Base-by-base conservation (phyloP, 163 green algal species). In the Volvox carteri region DNA sequence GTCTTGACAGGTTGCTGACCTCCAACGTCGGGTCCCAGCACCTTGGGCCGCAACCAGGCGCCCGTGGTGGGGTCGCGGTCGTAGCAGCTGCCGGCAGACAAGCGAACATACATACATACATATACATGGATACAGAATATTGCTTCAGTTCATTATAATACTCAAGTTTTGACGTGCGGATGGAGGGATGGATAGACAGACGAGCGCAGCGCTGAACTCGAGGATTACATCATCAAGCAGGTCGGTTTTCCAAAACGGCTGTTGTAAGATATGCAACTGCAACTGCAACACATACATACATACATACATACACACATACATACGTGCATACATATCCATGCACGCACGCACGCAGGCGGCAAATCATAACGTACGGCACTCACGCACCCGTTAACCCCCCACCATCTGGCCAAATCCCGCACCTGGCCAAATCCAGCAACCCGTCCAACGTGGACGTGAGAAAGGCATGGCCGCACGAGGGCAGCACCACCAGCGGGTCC, bases 401-500 rank as follows among this genome's bases (percentile, higher is more conserved):
- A n/a, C 4, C 62, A 11, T 23, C 48, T 11, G 11, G 35, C 68
- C 54, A 54, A n/a, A 1, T n/a, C 60, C 18, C 67, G 44, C 86
- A 91, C 85, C 72, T 78, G 44, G 46, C 35, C 86, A 90, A 3
- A 3, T 30, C 67, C 65, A 88, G 67, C 41, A 70, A 14, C 0
- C 86, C 90, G 54, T 93, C 90, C 65, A 92, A 44, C 23, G 83
- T 90, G 74, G 39, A 80, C 4, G 72, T 75, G 33, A 73, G 62
- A 84, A 86, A 92, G 48, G 75, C 83, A 42, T 93, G 90, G 67
- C 87, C 77, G 70, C 90, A 93, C 9, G 46, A 41, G 48, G 48
- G 83, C 84, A 93, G 87, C 46, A 90, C 79, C n/a, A 93, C 30
- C 54, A 93, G 84, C 7, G 90, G 90, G 78, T 93, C 90, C 9